Evolutionary conservation across 768 basidiomycete genomes (phyloP), one percentile per base, ranked within the genome.

Genomic region (Suillus americanus): DNA sequence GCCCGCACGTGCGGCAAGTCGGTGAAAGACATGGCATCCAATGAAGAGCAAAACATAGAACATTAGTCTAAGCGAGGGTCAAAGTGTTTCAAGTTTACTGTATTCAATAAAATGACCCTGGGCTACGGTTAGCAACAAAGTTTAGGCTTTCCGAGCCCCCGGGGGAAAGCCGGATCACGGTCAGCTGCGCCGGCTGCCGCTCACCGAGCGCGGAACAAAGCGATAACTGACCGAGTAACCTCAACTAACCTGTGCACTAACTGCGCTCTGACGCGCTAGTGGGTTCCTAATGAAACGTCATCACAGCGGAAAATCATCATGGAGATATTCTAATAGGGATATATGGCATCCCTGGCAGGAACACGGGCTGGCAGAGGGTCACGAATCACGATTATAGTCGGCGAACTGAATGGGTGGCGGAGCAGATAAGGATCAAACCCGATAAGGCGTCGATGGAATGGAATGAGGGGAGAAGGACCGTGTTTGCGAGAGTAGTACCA

Each of bases 401-500:
- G 53, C 33, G 53, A 54, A 55, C 12, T 55, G n/a, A 55, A 55
- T 55, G 62, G 50, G 62, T 68, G 66, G 74, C 71, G 73, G 73
- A 75, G 69, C 74, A 20, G 62, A 67, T 64, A 66, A 73, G 68
- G 73, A 76, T 75, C 69, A 71, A 25, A 75, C 53, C 51, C 66
- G 69, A 73, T 70, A 65, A 73, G 46, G 46, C 5, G 5, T 46
- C 3, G 33, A 54, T 54, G 28, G 69, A 65, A 64, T 65, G 64
- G 68, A 72, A 70, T 71, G 68, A 70, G 14, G 14, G n/a, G 23
- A 37, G 37, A 43, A 60, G 23, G 43, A 25, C 23, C 37, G 37
- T 10, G 38, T 40, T 60, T 60, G 18, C 25, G 41, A n/a, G 23
- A 43, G 40, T 64, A n/a, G n/a, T n/a, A n/a, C n/a, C n/a, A n/a